Conservation (phyloP, 2,329 filamentous ascomycete genomes). For the Biscogniauxia sp. region DNA sequence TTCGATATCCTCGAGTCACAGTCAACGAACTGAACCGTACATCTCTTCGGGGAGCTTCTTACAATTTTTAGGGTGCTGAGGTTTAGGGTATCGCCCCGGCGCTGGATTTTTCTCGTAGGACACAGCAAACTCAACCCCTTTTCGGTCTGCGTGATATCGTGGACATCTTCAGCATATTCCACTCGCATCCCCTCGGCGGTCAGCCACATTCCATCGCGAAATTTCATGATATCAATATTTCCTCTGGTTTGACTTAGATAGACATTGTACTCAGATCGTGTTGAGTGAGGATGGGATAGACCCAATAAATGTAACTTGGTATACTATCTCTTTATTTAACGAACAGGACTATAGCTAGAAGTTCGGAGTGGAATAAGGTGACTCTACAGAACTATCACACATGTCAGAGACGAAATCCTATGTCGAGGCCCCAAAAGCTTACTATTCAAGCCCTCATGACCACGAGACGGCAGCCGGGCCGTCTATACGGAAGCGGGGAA, state of each 20-base stretch:
- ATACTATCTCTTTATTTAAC: background rate
- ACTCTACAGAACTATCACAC: background rate
- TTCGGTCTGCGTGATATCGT: slow-evolving; percentile 47
- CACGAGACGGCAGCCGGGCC: slow-evolving; percentile 1
- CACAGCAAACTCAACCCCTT: slow-evolving; percentile 54
- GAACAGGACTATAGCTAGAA: background rate
- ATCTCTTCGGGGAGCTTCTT: slow-evolving; percentile 16
- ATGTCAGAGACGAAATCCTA: background rate
- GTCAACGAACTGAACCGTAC: slow-evolving; percentile 3
- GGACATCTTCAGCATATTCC: slow-evolving; percentile 66
- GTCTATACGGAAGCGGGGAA: background rate
- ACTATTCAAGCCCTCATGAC: background rate
- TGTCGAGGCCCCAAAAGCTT: background rate
- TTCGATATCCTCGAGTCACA: slow-evolving; percentile 46
- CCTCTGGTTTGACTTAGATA: background rate
- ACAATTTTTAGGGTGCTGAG: slow-evolving; percentile 52
- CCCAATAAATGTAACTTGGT: background rate
- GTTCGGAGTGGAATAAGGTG: background rate
- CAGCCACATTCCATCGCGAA: slow-evolving; percentile 67
- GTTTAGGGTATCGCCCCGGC: slow-evolving; percentile 56
- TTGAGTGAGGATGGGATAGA: background rate
- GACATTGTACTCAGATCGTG: background rate
- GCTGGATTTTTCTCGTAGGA: slow-evolving; percentile 53
- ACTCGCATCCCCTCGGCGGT: slow-evolving; percentile 57
- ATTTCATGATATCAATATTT: slow-evolving; percentile 48